Percentiles rank a stretch among this genome's conserved stretches.
Conservation (phyloP, 2,329 filamentous ascomycete genomes). For the Hypoxylon sp. region DNA sequence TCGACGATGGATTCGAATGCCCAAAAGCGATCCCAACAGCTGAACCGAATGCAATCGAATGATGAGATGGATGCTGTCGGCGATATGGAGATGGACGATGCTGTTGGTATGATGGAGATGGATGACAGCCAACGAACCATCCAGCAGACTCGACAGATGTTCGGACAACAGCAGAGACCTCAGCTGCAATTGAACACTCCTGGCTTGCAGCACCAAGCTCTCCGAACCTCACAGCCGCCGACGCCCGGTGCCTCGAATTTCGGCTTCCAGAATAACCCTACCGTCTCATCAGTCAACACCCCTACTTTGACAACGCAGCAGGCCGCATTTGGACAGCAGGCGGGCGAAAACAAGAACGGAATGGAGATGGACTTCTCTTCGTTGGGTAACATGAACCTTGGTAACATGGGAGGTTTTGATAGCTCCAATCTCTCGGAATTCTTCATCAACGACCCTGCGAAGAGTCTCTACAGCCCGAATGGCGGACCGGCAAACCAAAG, state of each 20-base stretch:
- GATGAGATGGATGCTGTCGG: slow-evolving; percentile 88
- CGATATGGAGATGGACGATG: slow-evolving; percentile 97
- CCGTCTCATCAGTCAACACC: slow-evolving; percentile 96
- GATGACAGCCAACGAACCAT: slow-evolving; percentile 75
- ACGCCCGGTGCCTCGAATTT: slow-evolving; percentile 85
- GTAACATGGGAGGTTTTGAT: slow-evolving; percentile 69
- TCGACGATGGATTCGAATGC: slow-evolving; percentile 51
- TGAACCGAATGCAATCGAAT: slow-evolving; percentile 60
- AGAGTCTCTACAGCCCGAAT: slow-evolving; percentile 90
- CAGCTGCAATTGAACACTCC: slow-evolving; percentile 87
- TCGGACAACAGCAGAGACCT: slow-evolving; percentile 75
- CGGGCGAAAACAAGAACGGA: slow-evolving; percentile 77
- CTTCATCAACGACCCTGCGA: slow-evolving; percentile 93
- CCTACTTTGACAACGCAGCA: slow-evolving; percentile 88
- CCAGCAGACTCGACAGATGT: slow-evolving; percentile 78
- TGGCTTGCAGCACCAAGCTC: slow-evolving; percentile 80
- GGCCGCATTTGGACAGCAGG: slow-evolving; percentile 66
- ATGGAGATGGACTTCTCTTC: slow-evolving; percentile 81
- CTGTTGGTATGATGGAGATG: slow-evolving; percentile 75
- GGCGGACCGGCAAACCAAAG: slow-evolving; percentile 77
- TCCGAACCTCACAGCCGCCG: slow-evolving; percentile 87
- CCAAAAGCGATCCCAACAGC: slow-evolving; percentile 61
- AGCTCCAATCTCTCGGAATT: slow-evolving; percentile 65
- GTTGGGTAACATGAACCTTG: slow-evolving; percentile 71
- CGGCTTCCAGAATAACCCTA: slow-evolving; percentile 91